Evolutionary conservation across 495 filamentous ascomycete species (phyloP), one percentile per base, ranked within the genome.

Genomic region (Penicillium silybi): DNA sequence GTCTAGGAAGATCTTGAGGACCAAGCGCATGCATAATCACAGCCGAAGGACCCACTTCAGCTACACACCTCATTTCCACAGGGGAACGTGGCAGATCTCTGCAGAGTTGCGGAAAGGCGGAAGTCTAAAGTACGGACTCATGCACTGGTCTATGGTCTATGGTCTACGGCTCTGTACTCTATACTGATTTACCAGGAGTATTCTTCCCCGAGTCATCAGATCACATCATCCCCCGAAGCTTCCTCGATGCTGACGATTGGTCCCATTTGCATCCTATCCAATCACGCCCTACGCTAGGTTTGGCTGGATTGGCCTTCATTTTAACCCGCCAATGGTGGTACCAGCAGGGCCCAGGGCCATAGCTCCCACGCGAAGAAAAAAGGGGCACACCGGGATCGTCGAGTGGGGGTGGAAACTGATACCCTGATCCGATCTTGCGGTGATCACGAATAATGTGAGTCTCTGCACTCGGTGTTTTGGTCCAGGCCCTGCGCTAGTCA

Each of bases 401-500:
- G 4, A 23, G 46, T 42, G 47, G 47, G 47, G 47, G 23, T 38
- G 37, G 16, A 39, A 18, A 18, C 18, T 32, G 41, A 44, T 53
- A 32, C 46, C 56, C 46, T 51, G 53, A 59, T 48, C 46, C 20
- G 56, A 59, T 57, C 50, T 19, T 39, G 41, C 32, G 32, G 19
- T 6, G 38, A 35, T 43, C 27, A 48, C 18, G 37, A 44, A 42
- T 44, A n/a, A n/a, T n/a, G n/a, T n/a, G 18, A 34, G 20, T 46
- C 54, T 51, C 49, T 53, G 37, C 49, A 58, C 22, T 11, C 47
- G 19, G 38, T 40, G 20, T 46, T 46, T 49, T 44, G 58, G 41
- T 48, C 49, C 62, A 63, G 59, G 42, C 56, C 59, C 52, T 58
- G 44, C 43, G 26, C 49, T 57, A 52, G 41, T 35, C 46, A n/a